A percentile compares a stretch with the other conserved stretches of the same genome.
These are phyloP conservation scores for Cyberlindnera misumaiensis DNA, from an alignment of 805 yeast species.

Conservation along the genomic window DNA sequence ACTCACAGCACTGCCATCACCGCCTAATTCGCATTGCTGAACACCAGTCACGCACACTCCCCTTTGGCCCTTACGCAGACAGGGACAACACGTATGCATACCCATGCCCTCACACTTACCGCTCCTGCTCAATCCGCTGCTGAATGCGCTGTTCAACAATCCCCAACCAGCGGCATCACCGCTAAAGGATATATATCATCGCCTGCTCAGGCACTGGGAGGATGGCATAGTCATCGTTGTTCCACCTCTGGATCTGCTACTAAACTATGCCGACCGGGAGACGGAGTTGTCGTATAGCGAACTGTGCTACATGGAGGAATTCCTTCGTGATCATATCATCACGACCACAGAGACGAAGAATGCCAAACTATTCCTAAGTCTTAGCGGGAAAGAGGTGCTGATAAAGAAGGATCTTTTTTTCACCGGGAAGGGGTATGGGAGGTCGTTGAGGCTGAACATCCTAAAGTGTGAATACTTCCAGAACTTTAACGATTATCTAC, in stretches of 20 bases:
- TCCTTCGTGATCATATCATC: constrained; percentile 57
- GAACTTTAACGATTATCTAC: constrained; percentile 50
- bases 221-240: constrained; percentile 54
- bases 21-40: no score
- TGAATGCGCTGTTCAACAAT: constrained; percentile 62
- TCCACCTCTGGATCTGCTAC: constrained; percentile 48
- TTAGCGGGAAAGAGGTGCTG: constrained; percentile 49
- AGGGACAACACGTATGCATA: no score
- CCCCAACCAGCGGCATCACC: constrained; percentile 44
- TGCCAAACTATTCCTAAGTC: constrained; percentile 41
- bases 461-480: constrained; percentile 39
- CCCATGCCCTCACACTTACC: constrained; percentile 41
- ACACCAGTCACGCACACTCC: no score
- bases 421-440: constrained; percentile 54
- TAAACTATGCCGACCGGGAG: constrained; percentile 32
- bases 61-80: no score
- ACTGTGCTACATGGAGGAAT: constrained; percentile 51
- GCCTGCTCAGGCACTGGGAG: constrained; percentile 27
- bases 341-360: constrained; percentile 27
- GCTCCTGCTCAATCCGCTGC: constrained; percentile 50
- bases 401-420: constrained; percentile 48
- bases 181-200: constrained; percentile 38
- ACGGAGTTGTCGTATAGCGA: constrained; percentile 38
- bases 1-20: no score
- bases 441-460: constrained; percentile 38